These are phyloP conservation scores for Paraglomus brasilianum DNA, from an alignment of 192 early-diverging fungal species.

Conservation along the genomic window DNA sequence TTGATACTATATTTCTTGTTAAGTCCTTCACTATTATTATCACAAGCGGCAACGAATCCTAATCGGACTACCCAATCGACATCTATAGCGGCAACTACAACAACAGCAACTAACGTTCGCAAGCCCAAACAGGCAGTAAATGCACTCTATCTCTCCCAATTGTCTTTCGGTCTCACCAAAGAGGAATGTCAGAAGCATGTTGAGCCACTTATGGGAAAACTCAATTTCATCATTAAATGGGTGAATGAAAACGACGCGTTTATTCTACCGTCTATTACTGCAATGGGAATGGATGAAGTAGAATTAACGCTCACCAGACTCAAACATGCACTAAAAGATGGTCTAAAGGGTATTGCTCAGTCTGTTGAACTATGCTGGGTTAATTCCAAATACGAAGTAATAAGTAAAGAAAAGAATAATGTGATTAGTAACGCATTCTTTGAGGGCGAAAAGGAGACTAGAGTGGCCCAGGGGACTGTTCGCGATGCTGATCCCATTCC, in stretches of 20 bases:
- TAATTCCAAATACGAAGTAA: slow-evolving; percentile 49
- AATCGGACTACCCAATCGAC: not conserved
- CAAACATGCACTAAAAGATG: slow-evolving; percentile 40
- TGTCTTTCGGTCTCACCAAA: slow-evolving; percentile 51
- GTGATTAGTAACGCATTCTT: not conserved
- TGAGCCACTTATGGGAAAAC: slow-evolving; percentile 47
- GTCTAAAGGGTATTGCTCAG: slow-evolving; percentile 36
- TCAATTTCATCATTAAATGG: slow-evolving; percentile 50
- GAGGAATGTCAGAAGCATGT: slow-evolving; percentile 49
- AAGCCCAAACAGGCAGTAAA: slow-evolving; percentile 58
- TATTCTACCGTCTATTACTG: slow-evolving; percentile 42
- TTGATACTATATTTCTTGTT: slow-evolving; percentile 31
- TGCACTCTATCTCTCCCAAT: slow-evolving; percentile 51
- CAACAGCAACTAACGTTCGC: slow-evolving; percentile 22
- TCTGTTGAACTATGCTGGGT: slow-evolving; percentile 58
- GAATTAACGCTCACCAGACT: slow-evolving; percentile 47
- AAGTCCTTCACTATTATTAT: slow-evolving; percentile 41
- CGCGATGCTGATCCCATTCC: not conserved
- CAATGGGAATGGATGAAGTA: slow-evolving; percentile 50
- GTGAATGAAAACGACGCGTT: slow-evolving; percentile 52
- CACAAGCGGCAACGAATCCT: slow-evolving; percentile 37
- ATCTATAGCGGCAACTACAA: slow-evolving; percentile 4
- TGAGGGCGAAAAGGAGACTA: too few species aligned
- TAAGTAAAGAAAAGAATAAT: slow-evolving; percentile 34
- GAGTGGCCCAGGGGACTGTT: too few species aligned